phyloP scores from a whole-genome alignment of 768 basidiomycete species.

The Scleroderma citrinum region DNA sequence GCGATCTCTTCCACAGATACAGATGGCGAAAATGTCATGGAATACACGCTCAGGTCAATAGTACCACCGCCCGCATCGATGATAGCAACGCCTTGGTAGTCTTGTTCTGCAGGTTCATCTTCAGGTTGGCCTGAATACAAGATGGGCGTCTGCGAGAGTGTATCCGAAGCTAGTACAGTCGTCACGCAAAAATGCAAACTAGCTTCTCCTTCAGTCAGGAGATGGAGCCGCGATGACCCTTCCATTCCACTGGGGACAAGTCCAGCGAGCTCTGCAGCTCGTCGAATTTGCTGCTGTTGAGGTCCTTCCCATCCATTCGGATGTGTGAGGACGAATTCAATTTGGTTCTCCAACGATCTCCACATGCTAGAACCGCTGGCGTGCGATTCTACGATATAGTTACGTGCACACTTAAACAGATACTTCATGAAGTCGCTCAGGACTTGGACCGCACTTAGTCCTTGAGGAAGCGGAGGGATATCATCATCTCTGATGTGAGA shows the following conservation, averaged over 20 bases:
- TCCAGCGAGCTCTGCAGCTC: constrained; percentile 38
- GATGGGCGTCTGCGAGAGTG: constrained; percentile 14
- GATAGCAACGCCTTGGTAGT: constrained; percentile 42
- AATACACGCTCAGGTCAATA: constrained; percentile 53
- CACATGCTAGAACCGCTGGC: constrained; percentile 36
- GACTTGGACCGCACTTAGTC: constrained; percentile 33
- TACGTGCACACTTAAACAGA: constrained; percentile 36
- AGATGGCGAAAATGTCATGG: constrained; percentile 24
- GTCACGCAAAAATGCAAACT: constrained; percentile 44
- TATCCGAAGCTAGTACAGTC: constrained; percentile 26
- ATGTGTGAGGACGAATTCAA: constrained; percentile 43
- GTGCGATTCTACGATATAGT: constrained; percentile 42
- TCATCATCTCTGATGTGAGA: constrained; percentile 26
- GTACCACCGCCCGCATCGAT: constrained; percentile 62
- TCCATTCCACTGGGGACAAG: constrained; percentile 31
- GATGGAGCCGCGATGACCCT: constrained; percentile 34
- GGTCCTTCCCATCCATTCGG: constrained; percentile 44
- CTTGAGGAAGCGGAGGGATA: constrained; percentile 38
- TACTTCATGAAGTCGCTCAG: constrained; percentile 47
- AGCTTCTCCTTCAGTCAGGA: constrained; percentile 51
- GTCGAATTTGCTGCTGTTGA: constrained; percentile 39
- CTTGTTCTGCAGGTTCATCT: constrained; percentile 17
- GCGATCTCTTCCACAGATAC: constrained; percentile 44
- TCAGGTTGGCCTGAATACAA: neutral
- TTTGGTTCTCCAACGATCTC: constrained; percentile 33